Evolutionary conservation across 306 rosid genomes (phyloP).

Genomic region (Prunus fruticosa): DNA sequence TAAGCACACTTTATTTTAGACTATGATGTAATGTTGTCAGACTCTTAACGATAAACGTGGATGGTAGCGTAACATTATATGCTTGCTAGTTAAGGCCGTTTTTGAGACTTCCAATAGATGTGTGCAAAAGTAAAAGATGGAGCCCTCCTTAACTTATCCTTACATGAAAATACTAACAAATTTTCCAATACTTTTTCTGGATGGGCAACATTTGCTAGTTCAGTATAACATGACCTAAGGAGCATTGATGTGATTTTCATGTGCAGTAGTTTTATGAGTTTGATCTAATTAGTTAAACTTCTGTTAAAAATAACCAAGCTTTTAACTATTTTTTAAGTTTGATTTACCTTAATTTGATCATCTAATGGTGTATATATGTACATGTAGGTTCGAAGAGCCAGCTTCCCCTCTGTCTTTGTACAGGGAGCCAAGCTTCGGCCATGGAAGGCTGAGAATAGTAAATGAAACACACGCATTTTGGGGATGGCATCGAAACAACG

Average conservation of each 20-base stretch:
- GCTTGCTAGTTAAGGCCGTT: neutral
- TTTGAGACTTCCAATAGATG: neutral
- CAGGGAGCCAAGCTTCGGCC: constrained; percentile 79
- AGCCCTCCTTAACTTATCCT: too few species aligned
- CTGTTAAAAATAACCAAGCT: neutral
- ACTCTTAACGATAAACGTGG: neutral
- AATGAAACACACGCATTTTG: constrained; percentile 69
- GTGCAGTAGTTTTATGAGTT: too few species aligned
- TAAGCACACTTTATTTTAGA: constrained; percentile 18
- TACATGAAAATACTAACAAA: too few species aligned
- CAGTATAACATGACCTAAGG: too few species aligned
- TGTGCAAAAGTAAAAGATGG: too few species aligned
- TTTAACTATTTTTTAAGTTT: neutral
- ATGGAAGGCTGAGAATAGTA: constrained; percentile 53
- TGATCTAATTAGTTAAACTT: too few species aligned
- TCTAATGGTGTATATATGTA: too few species aligned
- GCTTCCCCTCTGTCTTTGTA: constrained; percentile 49
- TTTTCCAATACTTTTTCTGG: too few species aligned
- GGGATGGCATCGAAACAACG: constrained; percentile 90
- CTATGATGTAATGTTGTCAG: neutral
- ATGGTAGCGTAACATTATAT: neutral
- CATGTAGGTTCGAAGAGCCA: constrained; percentile 42
- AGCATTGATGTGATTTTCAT: too few species aligned
- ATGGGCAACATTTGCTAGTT: too few species aligned
- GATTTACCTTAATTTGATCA: too few species aligned